Evolutionary conservation across 352 stramenopile genomes (phyloP).

Genomic region (Pythium graminicola): DNA sequence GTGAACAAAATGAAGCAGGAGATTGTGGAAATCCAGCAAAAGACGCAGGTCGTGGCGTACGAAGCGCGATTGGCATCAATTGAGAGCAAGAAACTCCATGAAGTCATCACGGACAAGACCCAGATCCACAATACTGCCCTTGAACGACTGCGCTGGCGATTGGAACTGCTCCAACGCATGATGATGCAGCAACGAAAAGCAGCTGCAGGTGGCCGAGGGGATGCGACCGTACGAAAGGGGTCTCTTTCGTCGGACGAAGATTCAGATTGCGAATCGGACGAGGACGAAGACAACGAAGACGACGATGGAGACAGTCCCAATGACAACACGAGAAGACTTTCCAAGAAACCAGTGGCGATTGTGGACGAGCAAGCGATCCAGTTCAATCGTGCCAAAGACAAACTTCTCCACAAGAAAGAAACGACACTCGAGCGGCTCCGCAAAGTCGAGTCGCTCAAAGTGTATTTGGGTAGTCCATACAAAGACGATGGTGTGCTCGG

Average conservation of each 20-base stretch:
- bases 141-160: slow-evolving; percentile 54
- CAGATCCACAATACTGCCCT: slow-evolving; percentile 61
- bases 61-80: slow-evolving; percentile 51
- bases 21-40: slow-evolving; percentile 63
- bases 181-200: slow-evolving; percentile 13
- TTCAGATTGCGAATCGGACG: background rate
- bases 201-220: background rate
- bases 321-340: background rate
- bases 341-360: background rate
- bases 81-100: slow-evolving; percentile 58
- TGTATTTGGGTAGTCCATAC: slow-evolving; percentile 66
- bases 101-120: slow-evolving; percentile 61
- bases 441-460: slow-evolving; percentile 51
- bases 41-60: slow-evolving; percentile 60
- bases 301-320: slow-evolving; percentile 2
- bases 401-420: slow-evolving; percentile 72
- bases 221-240: background rate
- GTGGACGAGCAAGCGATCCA: slow-evolving; percentile 29
- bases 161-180: slow-evolving; percentile 55
- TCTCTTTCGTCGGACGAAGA: background rate
- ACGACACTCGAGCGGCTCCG: slow-evolving; percentile 46
- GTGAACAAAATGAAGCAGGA: slow-evolving; percentile 61
- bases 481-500: slow-evolving; percentile 71
- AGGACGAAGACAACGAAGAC: background rate
- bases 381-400: slow-evolving; percentile 60